Evolutionary conservation across 192 early-diverging fungal species (phyloP).

Genomic region (Coemansia sp.): DNA sequence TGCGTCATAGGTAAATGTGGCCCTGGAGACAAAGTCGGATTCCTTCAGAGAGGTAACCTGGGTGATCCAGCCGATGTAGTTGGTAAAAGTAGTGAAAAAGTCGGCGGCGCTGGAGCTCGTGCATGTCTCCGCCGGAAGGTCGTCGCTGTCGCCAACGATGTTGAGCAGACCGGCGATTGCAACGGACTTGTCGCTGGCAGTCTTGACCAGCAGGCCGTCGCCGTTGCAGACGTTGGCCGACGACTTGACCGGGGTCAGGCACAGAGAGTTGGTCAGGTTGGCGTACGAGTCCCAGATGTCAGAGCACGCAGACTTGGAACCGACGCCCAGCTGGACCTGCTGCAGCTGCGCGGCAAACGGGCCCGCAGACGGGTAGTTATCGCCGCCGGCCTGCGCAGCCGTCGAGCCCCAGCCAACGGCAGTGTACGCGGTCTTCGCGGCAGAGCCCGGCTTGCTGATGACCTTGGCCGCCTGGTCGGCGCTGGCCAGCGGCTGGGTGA

Average conservation of each 20-base stretch:
- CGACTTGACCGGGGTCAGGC: conserved; percentile 30
- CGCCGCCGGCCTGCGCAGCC: not conserved
- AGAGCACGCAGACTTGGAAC: conserved; percentile 32
- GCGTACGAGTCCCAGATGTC: conserved; percentile 41
- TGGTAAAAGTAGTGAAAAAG: conserved; percentile 49
- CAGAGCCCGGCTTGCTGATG: conserved; percentile 26
- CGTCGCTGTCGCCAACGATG: conserved; percentile 33
- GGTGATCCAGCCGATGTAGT: conserved; percentile 51
- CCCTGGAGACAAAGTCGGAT: conserved; percentile 37
- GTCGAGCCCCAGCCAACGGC: conserved; percentile 30
- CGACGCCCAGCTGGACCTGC: conserved; percentile 34
- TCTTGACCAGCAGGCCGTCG: conserved; percentile 41
- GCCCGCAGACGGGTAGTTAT: conserved; percentile 3
- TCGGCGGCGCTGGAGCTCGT: conserved; percentile 20
- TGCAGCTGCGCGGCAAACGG: conserved; percentile 10
- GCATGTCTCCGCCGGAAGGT: conserved; percentile 32
- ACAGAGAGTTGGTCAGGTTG: conserved; percentile 49
- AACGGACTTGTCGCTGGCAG: conserved; percentile 24
- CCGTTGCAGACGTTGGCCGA: conserved; percentile 41
- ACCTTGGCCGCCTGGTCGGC: conserved; percentile 25
- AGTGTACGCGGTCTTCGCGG: conserved; percentile 22
- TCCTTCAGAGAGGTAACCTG: conserved; percentile 41
- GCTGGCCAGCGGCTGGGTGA: conserved; percentile 32
- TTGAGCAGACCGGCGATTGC: conserved; percentile 49
- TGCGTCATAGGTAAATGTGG: conserved; percentile 22